Percentiles rank a stretch among this genome's conserved stretches.
phyloP scores from a whole-genome alignment of 208 protist genomes.

The Tritrichomonas foetus region DNA sequence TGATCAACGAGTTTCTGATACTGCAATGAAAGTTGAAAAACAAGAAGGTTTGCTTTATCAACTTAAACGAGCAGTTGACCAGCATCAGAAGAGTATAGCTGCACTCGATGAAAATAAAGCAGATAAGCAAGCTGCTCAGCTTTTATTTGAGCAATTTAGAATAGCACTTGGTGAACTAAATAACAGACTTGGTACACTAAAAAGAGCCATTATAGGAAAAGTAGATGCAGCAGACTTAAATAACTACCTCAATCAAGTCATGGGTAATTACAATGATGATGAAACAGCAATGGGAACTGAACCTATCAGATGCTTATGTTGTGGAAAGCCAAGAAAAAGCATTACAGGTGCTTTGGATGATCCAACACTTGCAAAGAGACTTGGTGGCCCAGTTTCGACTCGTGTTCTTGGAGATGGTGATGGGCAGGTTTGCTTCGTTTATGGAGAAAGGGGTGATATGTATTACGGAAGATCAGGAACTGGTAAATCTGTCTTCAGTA shows the following conservation, averaged over 20 bases:
- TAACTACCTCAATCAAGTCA: neutral
- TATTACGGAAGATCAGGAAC: neutral
- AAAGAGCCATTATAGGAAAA: neutral
- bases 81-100: neutral
- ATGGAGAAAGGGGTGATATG: constrained; percentile 41
- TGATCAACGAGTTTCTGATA: neutral
- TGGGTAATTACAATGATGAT: neutral
- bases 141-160: constrained; percentile 13
- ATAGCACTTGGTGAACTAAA: neutral
- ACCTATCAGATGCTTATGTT: neutral
- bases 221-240: neutral
- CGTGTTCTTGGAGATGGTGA: neutral
- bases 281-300: neutral
- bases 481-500: neutral
- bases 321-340: neutral
- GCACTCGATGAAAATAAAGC: neutral
- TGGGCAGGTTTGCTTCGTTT: constrained; percentile 37
- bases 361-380: neutral
- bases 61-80: neutral
- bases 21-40: neutral
- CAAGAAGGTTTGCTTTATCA: neutral
- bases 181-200: neutral
- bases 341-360: neutral
- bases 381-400: neutral
- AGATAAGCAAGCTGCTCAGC: neutral